Conservation (phyloP, 768 basidiomycete species). For the Rhizopogon salebrosus region DNA sequence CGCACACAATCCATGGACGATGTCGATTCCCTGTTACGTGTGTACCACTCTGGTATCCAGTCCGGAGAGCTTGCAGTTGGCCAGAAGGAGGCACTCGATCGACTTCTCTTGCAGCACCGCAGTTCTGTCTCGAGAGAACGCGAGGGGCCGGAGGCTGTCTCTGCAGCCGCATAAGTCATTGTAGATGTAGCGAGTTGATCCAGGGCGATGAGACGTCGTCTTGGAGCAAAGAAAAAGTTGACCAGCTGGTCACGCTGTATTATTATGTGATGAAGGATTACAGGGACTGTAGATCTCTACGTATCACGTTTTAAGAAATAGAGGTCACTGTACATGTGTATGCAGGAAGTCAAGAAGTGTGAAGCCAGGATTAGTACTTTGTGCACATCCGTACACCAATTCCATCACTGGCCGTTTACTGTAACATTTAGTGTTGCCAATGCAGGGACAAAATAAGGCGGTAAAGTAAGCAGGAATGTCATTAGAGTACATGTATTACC, state of each 20-base stretch:
- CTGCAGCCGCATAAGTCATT: not conserved
- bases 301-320: not conserved
- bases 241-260: not conserved
- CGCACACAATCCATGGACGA: slow-evolving; percentile 99
- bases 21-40: slow-evolving; percentile 92
- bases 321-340: no score
- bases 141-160: slow-evolving; percentile 6
- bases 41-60: slow-evolving; percentile 93
- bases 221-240: not conserved
- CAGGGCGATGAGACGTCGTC: not conserved
- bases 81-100: slow-evolving; percentile 88
- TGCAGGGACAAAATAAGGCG: no score
- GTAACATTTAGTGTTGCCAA: no score
- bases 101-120: slow-evolving; percentile 77
- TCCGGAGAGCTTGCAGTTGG: slow-evolving; percentile 90
- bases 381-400: no score
- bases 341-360: no score
- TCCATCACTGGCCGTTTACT: no score
- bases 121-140: slow-evolving; percentile 17
- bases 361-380: no score
- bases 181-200: not conserved
- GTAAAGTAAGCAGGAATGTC: no score
- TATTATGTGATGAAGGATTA: not conserved
- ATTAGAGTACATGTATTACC: no score
- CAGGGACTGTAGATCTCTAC: not conserved